Base-by-base conservation (phyloP, 2,329 filamentous ascomycete species). In the Fusarium circinatum region DNA sequence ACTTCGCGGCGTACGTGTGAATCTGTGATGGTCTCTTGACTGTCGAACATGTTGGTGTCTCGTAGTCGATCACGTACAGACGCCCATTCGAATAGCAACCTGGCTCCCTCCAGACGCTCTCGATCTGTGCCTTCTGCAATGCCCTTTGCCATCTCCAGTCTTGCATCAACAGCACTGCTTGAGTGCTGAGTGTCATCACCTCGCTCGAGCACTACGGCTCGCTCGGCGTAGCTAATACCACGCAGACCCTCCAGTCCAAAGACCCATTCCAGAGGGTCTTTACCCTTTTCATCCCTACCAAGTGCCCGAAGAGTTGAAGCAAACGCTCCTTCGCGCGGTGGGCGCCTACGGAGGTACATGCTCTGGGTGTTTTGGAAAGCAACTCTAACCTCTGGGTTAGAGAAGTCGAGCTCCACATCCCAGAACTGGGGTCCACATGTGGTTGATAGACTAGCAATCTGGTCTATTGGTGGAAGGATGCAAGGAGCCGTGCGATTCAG, bases 341-440 rank as follows among this genome's bases (percentile, higher is more conserved):
- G 89, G 62, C 94, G 90, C 22, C 93, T 88, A 24, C 93, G 89
- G 9, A 98, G 90, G 77, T 91, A 91, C 47, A 98, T 84, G 4
- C 90, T 93, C 76, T 97, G 94, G 32, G 91, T 91, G 26, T 86
- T 85, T 17, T 84, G 84, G 83, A 98, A 84, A 8, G 91, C 89
- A 2, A 87, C 82, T 9, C 89, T 85, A 55, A 96, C 89, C 1
- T 85, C 82, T 0, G 91, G 85, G 64, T 93, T 90, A 56, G 86
- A 84, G 72, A 98, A 94, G 79, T 96, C 91, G 8, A 98, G 86
- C 11, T 91, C 90, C 6, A 97, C 87, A 47, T 94, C 92, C 95
- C 95, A 98, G 84, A 94, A 96, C 8, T 87, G 86, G 9, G 90
- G 87, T 4, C 90, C 87, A 10, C 86, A 86, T 5, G 91, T 91